These are phyloP conservation scores for Tephrocybe sp. DNA, from an alignment of 768 basidiomycete species.

Conservation along the genomic window DNA sequence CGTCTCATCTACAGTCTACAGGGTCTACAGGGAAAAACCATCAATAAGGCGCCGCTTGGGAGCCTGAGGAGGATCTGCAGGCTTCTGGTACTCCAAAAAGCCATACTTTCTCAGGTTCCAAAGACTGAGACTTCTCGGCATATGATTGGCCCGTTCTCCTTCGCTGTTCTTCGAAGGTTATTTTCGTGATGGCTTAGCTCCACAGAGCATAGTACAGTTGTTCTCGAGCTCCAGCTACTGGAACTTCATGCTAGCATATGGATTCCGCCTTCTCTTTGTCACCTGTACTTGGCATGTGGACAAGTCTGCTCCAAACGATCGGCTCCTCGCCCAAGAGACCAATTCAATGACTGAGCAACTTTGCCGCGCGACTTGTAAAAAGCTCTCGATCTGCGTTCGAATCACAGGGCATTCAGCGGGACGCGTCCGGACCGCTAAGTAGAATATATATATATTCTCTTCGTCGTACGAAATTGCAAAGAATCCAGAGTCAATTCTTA, in stretches of 20 bases:
- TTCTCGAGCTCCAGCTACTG: background rate
- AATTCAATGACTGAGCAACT: background rate
- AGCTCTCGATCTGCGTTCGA: background rate
- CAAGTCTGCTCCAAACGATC: background rate
- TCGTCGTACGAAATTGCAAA: background rate
- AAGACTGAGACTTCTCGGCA: too few species aligned
- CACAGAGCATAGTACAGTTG: too few species aligned
- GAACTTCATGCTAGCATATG: conserved; percentile 9
- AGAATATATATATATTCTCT: background rate
- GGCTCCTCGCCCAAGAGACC: background rate
- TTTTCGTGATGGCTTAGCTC: too few species aligned
- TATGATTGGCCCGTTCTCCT: too few species aligned
- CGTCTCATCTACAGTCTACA: too few species aligned
- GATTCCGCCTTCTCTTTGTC: conserved; percentile 3
- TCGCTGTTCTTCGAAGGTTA: too few species aligned
- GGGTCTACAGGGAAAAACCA: too few species aligned
- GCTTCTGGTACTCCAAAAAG: too few species aligned
- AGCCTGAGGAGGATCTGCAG: too few species aligned
- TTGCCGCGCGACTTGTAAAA: background rate
- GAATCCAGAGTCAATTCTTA: background rate
- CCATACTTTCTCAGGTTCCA: too few species aligned
- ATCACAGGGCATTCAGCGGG: conserved; percentile 13
- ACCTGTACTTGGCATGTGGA: conserved; percentile 16
- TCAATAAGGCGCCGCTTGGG: too few species aligned
- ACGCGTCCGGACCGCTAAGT: conserved; percentile 10